Conservation (phyloP, 768 basidiomycete species). For the Russula lepida region DNA sequence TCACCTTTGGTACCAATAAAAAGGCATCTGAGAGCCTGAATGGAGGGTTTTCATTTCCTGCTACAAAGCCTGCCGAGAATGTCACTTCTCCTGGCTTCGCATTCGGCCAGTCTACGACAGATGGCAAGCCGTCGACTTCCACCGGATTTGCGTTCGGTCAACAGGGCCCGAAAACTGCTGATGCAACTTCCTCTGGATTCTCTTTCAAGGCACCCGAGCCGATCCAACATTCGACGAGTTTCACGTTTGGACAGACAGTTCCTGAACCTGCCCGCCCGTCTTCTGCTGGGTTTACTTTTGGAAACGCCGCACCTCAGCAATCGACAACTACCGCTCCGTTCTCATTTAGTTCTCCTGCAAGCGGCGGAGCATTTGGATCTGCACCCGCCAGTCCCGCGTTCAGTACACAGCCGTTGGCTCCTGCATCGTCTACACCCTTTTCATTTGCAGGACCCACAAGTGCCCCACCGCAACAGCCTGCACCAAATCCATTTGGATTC, state of each 20-base stretch:
- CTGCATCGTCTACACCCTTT: slow-evolving; percentile 19
- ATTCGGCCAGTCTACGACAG: slow-evolving; percentile 7
- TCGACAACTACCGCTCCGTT: slow-evolving; percentile 23
- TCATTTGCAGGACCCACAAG: slow-evolving; percentile 26
- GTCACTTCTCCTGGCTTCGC: slow-evolving; percentile 7
- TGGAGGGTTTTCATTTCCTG: slow-evolving; percentile 31
- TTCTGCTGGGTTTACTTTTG: slow-evolving; percentile 25
- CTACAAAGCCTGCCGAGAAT: slow-evolving; percentile 13
- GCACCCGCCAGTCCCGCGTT: slow-evolving; percentile 20
- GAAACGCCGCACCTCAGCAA: slow-evolving; percentile 28
- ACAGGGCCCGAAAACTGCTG: slow-evolving; percentile 17
- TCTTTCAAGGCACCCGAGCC: slow-evolving; percentile 18
- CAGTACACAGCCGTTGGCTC: slow-evolving; percentile 4
- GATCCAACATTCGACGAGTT: slow-evolving; percentile 22
- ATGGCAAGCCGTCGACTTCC: slow-evolving; percentile 10
- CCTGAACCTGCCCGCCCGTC: slow-evolving; percentile 31
- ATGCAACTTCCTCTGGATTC: slow-evolving; percentile 13
- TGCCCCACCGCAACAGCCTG: slow-evolving; percentile 27
- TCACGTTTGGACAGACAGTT: slow-evolving; percentile 21
- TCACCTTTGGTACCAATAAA: slow-evolving; percentile 39
- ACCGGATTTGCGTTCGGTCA: slow-evolving; percentile 11
- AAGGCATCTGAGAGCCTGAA: slow-evolving; percentile 24
- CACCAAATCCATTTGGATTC: slow-evolving; percentile 28
- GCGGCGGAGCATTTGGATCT: slow-evolving; percentile 25
- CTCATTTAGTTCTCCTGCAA: slow-evolving; percentile 23